These are phyloP conservation scores for Amanita inopinata DNA, from an alignment of 768 basidiomycete species.

Conservation along the genomic window DNA sequence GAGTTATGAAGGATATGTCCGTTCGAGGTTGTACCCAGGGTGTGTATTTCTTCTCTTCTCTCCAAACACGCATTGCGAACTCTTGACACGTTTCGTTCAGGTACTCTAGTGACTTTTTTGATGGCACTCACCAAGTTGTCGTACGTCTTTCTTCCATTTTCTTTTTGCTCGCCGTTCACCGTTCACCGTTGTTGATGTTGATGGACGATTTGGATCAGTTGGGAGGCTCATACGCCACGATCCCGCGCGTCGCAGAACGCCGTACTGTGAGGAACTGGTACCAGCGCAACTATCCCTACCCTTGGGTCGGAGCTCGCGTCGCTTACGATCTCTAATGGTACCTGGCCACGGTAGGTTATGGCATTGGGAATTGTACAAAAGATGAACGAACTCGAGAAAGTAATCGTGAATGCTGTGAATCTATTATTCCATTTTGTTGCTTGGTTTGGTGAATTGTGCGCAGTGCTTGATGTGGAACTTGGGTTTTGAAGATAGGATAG, in stretches of 20 bases:
- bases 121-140: constrained; percentile 77
- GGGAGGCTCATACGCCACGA: constrained; percentile 84
- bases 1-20: constrained; percentile 61
- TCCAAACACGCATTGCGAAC: not conserved
- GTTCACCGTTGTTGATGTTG: too few species aligned
- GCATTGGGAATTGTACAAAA: too few species aligned
- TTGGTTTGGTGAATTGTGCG: too few species aligned
- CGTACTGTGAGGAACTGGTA: constrained; percentile 83
- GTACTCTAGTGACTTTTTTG: constrained; percentile 87
- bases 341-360: too few species aligned
- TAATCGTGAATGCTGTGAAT: too few species aligned
- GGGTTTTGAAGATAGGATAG: too few species aligned
- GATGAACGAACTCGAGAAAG: too few species aligned
- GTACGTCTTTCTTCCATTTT: constrained; percentile 36
- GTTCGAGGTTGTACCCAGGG: constrained; percentile 82
- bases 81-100: constrained; percentile 22
- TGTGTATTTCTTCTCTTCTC: constrained; percentile 22
- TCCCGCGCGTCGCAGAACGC: constrained; percentile 72
- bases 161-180: constrained; percentile 9
- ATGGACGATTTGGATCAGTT: too few species aligned
- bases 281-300: constrained; percentile 82
- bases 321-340: constrained; percentile 42
- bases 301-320: constrained; percentile 72
- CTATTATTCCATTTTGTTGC: too few species aligned
- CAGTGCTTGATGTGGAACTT: too few species aligned